phyloP scores from a whole-genome alignment of 306 rosid genomes.

The Quercus aquifolioides region DNA sequence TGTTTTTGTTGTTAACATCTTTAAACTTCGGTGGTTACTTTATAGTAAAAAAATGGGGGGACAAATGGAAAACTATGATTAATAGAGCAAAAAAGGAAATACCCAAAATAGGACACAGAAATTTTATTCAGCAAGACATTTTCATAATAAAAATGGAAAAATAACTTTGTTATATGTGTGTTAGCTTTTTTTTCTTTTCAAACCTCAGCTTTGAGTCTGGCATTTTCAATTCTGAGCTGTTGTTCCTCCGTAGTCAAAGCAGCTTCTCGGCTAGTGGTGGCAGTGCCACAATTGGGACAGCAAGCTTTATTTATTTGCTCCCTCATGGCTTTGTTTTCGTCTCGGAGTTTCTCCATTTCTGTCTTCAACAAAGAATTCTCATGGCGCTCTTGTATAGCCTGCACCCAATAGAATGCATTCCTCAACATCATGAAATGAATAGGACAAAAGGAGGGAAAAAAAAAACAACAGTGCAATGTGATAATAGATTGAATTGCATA shows the following conservation, averaged over 20 bases:
- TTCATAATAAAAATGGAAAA: background rate
- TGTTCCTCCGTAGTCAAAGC: slow-evolving; percentile 74
- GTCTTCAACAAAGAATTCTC: slow-evolving; percentile 81
- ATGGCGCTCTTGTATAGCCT: slow-evolving; percentile 98
- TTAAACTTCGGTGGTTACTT: too few relatives aligned
- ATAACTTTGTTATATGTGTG: background rate
- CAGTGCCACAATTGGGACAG: slow-evolving; percentile 86
- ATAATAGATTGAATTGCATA: background rate
- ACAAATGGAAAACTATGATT: too few relatives aligned
- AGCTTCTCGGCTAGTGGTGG: slow-evolving; percentile 53
- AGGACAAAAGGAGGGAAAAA: background rate
- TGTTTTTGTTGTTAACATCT: too few relatives aligned
- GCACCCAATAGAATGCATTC: background rate
- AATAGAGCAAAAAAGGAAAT: too few relatives aligned
- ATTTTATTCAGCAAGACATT: too few relatives aligned
- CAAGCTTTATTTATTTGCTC: slow-evolving; percentile 67
- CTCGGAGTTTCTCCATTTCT: slow-evolving; percentile 83
- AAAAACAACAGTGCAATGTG: background rate
- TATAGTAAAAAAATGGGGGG: too few relatives aligned
- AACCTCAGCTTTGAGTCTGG: slow-evolving; percentile 95
- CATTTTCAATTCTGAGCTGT: slow-evolving; percentile 84
- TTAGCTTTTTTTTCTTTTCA: background rate
- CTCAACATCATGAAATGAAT: background rate
- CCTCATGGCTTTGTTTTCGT: slow-evolving; percentile 70
- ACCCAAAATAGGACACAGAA: too few relatives aligned